Evolutionary conservation across 192 early-diverging fungal genomes (phyloP).

Genomic region (Podochytrium sp.): DNA sequence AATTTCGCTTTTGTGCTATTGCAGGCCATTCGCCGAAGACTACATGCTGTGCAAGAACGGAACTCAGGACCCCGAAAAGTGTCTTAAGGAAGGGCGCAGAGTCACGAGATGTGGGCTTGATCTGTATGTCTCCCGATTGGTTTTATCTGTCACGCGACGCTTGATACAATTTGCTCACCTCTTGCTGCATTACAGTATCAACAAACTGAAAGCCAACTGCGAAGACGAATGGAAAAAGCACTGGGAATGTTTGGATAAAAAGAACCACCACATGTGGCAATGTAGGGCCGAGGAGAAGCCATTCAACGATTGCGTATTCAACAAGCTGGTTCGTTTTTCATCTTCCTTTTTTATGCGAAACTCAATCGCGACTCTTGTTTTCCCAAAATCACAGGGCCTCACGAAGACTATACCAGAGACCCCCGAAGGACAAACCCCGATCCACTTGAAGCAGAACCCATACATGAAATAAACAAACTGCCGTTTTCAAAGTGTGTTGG

Average conservation of each 20-base stretch:
- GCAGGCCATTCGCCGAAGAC: conserved; percentile 81
- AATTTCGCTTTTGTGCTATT: not conserved
- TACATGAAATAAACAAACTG: conserved; percentile 54
- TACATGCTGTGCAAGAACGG: conserved; percentile 97
- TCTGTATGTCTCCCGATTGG: conserved; percentile 49
- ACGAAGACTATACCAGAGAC: conserved; percentile 60
- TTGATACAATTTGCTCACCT: not conserved
- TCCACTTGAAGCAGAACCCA: conserved; percentile 59
- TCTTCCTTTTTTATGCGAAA: too few relatives aligned
- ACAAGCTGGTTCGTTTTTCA: conserved; percentile 78
- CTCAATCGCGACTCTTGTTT: too few relatives aligned
- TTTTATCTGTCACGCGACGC: not conserved
- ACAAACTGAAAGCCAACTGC: conserved; percentile 89
- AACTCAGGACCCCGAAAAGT: conserved; percentile 85
- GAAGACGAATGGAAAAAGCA: conserved; percentile 83
- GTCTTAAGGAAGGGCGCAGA: conserved; percentile 91
- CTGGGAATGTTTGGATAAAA: conserved; percentile 89
- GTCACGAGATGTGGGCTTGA: conserved; percentile 94
- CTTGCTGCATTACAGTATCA: conserved; percentile 62
- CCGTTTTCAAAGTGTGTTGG: too few relatives aligned
- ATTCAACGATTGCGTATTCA: conserved; percentile 90
- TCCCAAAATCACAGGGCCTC: conserved; percentile 54
- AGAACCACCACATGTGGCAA: conserved; percentile 84
- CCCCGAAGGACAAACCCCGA: conserved; percentile 55
- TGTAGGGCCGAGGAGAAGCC: conserved; percentile 79